phyloP scores from a whole-genome alignment of 208 protist genomes.

The Crithidia acanthocephali region DNA sequence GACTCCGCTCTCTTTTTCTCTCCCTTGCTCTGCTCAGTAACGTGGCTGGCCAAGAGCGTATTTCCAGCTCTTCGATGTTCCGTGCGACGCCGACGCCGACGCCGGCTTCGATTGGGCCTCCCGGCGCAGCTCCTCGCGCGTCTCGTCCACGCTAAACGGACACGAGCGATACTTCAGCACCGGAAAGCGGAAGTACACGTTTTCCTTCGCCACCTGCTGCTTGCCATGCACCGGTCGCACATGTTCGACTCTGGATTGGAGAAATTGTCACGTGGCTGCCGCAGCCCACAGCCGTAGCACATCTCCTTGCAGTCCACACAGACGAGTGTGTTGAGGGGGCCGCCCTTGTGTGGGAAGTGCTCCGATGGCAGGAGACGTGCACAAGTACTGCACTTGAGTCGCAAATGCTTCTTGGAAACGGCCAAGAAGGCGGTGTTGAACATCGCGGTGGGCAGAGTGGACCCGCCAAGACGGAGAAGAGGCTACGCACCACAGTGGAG shows the following conservation, averaged over 20 bases:
- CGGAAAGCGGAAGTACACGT: slow-evolving; percentile 91
- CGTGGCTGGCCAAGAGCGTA: slow-evolving; percentile 13
- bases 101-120: slow-evolving; percentile 26
- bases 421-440: slow-evolving; percentile 30
- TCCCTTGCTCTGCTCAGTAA: slow-evolving; percentile 1
- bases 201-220: slow-evolving; percentile 71
- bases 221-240: slow-evolving; percentile 74
- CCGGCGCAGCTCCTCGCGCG: slow-evolving; percentile 65
- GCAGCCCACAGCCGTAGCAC: slow-evolving; percentile 74
- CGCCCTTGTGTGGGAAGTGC: slow-evolving; percentile 64
- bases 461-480: neutral
- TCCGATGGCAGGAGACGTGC: slow-evolving; percentile 62
- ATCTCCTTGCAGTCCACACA: slow-evolving; percentile 79
- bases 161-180: slow-evolving; percentile 87
- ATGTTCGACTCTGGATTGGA: slow-evolving; percentile 38
- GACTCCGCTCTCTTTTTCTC: neutral
- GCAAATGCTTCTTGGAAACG: slow-evolving; percentile 74
- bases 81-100: neutral
- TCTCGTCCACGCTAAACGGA: slow-evolving; percentile 81
- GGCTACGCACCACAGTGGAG: no score
- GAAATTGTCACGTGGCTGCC: slow-evolving; percentile 62
- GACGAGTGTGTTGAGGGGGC: slow-evolving; percentile 57
- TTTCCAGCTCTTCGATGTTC: slow-evolving; percentile 1
- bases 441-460: neutral
- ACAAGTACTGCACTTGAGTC: slow-evolving; percentile 68